Percentiles rank a stretch among this genome's conserved stretches.
Conservation (phyloP, 192 early-diverging fungal genomes). For the Phlyctochytrium planicorne region DNA sequence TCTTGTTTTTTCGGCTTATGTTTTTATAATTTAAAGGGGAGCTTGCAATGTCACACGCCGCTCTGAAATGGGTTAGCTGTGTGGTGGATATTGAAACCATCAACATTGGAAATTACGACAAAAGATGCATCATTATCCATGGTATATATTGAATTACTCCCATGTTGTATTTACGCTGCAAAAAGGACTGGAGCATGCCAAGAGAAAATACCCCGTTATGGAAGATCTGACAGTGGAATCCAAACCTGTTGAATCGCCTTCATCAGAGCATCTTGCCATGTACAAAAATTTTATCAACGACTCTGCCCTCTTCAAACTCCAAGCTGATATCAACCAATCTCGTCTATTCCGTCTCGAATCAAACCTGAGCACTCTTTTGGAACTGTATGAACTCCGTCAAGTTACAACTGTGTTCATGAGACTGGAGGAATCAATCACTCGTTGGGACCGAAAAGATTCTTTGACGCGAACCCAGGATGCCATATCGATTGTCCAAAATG, state of each 20-base stretch:
- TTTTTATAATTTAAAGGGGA: constrained; percentile 31
- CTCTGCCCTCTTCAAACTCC: constrained; percentile 53
- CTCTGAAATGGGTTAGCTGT: constrained; percentile 36
- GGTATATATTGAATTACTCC: constrained; percentile 1
- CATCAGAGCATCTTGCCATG: constrained; percentile 36
- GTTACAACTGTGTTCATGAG: constrained; percentile 55
- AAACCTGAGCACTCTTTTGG: constrained; percentile 39
- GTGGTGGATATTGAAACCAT: constrained; percentile 42
- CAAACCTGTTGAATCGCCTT: constrained; percentile 9
- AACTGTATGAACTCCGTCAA: constrained; percentile 47
- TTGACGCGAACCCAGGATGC: constrained; percentile 43
- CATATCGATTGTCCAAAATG: constrained; percentile 42
- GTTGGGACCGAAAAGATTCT: constrained; percentile 30
- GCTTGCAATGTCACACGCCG: constrained; percentile 51
- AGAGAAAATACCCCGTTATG: constrained; percentile 9
- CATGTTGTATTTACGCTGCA: background rate
- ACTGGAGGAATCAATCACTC: constrained; percentile 37
- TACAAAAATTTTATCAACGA: constrained; percentile 51
- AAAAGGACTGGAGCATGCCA: constrained; percentile 11
- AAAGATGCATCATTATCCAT: constrained; percentile 45
- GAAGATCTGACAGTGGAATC: background rate
- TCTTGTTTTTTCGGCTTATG: background rate
- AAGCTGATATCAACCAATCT: constrained; percentile 52
- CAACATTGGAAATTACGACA: constrained; percentile 47
- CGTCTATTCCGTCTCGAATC: constrained; percentile 40